Percentiles rank a stretch among this genome's conserved stretches.
phyloP scores from a whole-genome alignment of 2,329 filamentous ascomycete genomes.

The Shiraia sp. region DNA sequence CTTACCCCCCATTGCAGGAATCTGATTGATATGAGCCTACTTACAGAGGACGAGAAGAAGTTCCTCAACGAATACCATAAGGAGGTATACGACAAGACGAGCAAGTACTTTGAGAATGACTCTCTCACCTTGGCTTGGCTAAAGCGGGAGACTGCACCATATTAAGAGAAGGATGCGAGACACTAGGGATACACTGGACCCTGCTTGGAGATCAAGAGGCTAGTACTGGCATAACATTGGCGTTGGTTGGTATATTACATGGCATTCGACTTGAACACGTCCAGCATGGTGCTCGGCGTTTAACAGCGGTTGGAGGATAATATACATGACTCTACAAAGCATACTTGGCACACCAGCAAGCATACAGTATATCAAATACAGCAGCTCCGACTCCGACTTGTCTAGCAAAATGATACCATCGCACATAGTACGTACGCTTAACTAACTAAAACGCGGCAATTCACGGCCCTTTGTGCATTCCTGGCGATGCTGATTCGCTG shows the following conservation, averaged over 20 bases:
- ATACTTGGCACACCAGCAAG: slow-evolving; percentile 1
- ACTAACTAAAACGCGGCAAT: slow-evolving; percentile 30
- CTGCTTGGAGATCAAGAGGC: slow-evolving; percentile 5
- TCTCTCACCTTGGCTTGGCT: slow-evolving; percentile 77
- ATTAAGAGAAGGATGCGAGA: slow-evolving; percentile 17
- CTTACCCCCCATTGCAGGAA: slow-evolving; percentile 95
- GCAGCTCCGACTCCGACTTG: slow-evolving; percentile 6
- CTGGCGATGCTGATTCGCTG: slow-evolving; percentile 18
- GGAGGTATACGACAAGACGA: slow-evolving; percentile 81
- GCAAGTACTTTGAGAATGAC: slow-evolving; percentile 73
- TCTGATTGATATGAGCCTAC: slow-evolving; percentile 73
- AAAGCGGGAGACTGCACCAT: slow-evolving; percentile 77
- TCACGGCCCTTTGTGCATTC: slow-evolving; percentile 17
- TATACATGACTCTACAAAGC: too few relatives aligned
- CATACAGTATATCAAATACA: slow-evolving; percentile 2
- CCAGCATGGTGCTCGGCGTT: slow-evolving; percentile 20
- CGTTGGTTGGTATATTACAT: slow-evolving; percentile 14
- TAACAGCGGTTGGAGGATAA: background rate
- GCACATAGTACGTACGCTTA: slow-evolving; percentile 1
- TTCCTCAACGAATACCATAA: slow-evolving; percentile 89
- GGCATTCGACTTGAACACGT: slow-evolving; percentile 15
- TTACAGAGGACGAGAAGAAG: slow-evolving; percentile 74
- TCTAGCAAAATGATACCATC: background rate
- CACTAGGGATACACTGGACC: background rate
- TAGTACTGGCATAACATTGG: slow-evolving; percentile 20